These are phyloP conservation scores for Beauveria sp. DNA, from an alignment of 2,329 filamentous ascomycete genomes.

Conservation along the genomic window DNA sequence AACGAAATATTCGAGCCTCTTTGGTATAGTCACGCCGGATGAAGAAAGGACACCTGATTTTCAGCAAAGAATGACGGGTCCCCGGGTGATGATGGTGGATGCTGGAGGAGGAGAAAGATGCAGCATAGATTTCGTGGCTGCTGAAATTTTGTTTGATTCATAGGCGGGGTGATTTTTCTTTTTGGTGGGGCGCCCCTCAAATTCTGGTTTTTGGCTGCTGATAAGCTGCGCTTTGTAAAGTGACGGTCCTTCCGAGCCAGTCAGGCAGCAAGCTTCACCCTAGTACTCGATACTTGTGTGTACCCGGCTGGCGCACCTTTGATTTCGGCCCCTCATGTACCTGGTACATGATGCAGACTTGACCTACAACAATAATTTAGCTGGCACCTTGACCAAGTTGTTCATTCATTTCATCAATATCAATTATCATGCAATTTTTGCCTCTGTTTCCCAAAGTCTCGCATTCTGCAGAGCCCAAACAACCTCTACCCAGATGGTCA, in stretches of 20 bases:
- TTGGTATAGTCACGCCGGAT: not conserved
- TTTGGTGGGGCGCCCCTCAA: slow-evolving; percentile 28
- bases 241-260: slow-evolving; percentile 10
- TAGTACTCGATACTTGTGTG: not conserved
- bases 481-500: not conserved
- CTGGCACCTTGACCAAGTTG: too few relatives aligned
- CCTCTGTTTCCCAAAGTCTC: not conserved
- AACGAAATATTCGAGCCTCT: slow-evolving; percentile 5
- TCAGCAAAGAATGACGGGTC: slow-evolving; percentile 7
- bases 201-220: slow-evolving; percentile 15
- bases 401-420: too few relatives aligned
- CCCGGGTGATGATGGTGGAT: slow-evolving; percentile 14
- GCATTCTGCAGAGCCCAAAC: not conserved
- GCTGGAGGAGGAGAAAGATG: slow-evolving; percentile 9
- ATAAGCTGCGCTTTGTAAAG: not conserved
- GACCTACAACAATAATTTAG: not conserved
- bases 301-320: not conserved
- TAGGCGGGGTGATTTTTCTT: slow-evolving; percentile 35
- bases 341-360: not conserved
- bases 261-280: slow-evolving; percentile 4
- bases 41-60: not conserved
- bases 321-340: not conserved
- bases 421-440: not conserved
- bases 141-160: slow-evolving; percentile 13
- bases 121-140: slow-evolving; percentile 8